Evolutionary conservation across 1,139 yeast genomes (phyloP).

Genomic region (Blastobotrys buckinghamii): DNA sequence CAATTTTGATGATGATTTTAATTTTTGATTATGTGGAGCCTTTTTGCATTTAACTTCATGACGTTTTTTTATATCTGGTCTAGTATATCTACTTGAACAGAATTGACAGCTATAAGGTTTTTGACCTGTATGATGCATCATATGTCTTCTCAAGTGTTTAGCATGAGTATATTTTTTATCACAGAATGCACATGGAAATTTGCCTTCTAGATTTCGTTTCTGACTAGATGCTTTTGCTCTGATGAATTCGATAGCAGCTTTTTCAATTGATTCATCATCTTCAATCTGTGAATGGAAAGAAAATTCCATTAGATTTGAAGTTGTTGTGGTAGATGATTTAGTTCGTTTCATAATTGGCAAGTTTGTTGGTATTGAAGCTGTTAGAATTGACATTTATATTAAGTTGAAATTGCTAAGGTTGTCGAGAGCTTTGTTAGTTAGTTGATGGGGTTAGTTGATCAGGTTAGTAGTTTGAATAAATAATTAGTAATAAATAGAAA

Average conservation of each 20-base stretch:
- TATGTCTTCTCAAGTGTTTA: slow-evolving; percentile 32
- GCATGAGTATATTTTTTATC: slow-evolving; percentile 28
- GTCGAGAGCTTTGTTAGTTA: background rate
- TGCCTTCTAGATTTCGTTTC: slow-evolving; percentile 10
- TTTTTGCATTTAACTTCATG: slow-evolving; percentile 23
- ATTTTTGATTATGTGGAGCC: background rate
- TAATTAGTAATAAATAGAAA: background rate
- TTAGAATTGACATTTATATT: background rate
- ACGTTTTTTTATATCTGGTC: slow-evolving; percentile 29
- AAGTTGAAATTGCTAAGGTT: background rate
- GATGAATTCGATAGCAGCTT: background rate
- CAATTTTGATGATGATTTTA: background rate
- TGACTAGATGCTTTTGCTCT: background rate
- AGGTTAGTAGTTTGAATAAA: background rate
- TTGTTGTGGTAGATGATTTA: too few relatives aligned
- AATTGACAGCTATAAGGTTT: slow-evolving; percentile 26
- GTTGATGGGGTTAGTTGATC: too few relatives aligned
- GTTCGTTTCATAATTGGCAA: too few relatives aligned
- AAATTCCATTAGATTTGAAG: too few relatives aligned
- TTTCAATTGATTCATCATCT: background rate
- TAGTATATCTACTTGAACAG: slow-evolving; percentile 25
- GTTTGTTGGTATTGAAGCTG: background rate
- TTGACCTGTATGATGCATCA: slow-evolving; percentile 30
- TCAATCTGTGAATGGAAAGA: background rate
- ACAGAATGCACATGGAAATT: slow-evolving; percentile 28